A percentile compares a stretch with the other conserved stretches of the same genome.
These are phyloP conservation scores for Corylus americana DNA, from an alignment of 306 rosid species.

Conservation along the genomic window DNA sequence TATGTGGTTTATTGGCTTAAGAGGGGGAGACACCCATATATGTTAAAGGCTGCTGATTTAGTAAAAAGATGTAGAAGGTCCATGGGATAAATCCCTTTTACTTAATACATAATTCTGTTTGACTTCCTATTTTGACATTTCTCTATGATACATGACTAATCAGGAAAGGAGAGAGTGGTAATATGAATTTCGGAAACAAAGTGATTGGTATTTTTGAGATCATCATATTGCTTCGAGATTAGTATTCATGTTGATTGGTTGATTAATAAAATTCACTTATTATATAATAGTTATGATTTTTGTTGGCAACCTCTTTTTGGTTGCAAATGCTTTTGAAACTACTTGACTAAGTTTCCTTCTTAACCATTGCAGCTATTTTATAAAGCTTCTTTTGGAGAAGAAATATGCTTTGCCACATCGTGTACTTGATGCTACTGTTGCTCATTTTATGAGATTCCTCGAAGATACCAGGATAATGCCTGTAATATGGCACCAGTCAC, in stretches of 20 bases:
- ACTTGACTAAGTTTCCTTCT: slow-evolving; percentile 18
- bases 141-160: not conserved
- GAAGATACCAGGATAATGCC: slow-evolving; percentile 77
- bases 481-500: slow-evolving; percentile 98
- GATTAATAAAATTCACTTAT: not conserved
- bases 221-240: not conserved
- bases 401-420: slow-evolving; percentile 90
- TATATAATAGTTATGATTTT: not conserved
- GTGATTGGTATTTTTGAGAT: not conserved
- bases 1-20: not conserved
- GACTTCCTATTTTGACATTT: not conserved
- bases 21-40: not conserved
- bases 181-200: not conserved
- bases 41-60: not conserved
- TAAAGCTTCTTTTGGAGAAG: slow-evolving; percentile 92
- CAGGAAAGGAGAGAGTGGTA: not conserved
- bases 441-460: slow-evolving; percentile 77
- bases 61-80: not conserved
- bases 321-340: slow-evolving; percentile 17
- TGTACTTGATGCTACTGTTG: slow-evolving; percentile 75
- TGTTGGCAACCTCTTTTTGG: not conserved
- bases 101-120: not conserved
- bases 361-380: slow-evolving; percentile 74
- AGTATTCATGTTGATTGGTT: not conserved
- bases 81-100: not conserved